phyloP scores from a whole-genome alignment of 1,139 yeast genomes.

The Geotrichum macrosporum region DNA sequence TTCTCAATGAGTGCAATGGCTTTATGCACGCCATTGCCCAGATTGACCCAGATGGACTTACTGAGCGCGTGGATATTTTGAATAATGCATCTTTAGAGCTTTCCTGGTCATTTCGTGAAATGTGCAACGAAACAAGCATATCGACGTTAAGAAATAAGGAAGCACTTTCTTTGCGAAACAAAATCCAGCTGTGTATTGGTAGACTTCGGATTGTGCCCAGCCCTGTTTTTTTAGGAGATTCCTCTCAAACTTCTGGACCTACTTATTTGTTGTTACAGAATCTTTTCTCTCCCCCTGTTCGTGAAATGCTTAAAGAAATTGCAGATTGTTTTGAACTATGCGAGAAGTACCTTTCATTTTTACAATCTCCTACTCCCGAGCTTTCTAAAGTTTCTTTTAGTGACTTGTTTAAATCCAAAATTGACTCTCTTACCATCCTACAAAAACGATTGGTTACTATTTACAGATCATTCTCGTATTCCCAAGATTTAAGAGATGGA shows the following conservation, averaged over 20 bases:
- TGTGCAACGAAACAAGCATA: constrained; percentile 42
- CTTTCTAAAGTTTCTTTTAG: constrained; percentile 10
- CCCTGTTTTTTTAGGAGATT: constrained; percentile 23
- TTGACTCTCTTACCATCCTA: not conserved
- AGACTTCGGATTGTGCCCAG: constrained; percentile 44
- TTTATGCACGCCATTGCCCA: constrained; percentile 22
- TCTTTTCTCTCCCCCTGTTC: constrained; percentile 18
- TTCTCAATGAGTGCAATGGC: constrained; percentile 24
- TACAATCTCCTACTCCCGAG: constrained; percentile 14
- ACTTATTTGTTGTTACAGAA: not conserved
- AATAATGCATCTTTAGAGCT: constrained; percentile 37
- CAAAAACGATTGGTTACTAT: constrained; percentile 8
- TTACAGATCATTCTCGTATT: constrained; percentile 8
- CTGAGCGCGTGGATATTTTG: constrained; percentile 29
- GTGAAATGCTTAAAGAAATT: constrained; percentile 21
- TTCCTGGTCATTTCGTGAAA: constrained; percentile 45
- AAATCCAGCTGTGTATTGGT: constrained; percentile 40
- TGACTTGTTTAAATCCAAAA: constrained; percentile 5
- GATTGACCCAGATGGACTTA: constrained; percentile 28
- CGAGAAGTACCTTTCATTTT: constrained; percentile 20
- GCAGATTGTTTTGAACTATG: constrained; percentile 22
- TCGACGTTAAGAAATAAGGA: constrained; percentile 38
- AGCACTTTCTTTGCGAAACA: constrained; percentile 41
- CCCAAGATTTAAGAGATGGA: constrained; percentile 5
- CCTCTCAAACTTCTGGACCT: not conserved